These are phyloP conservation scores for Neopestalotiopsis clavispora DNA, from an alignment of 2,329 filamentous ascomycete genomes.

Conservation along the genomic window DNA sequence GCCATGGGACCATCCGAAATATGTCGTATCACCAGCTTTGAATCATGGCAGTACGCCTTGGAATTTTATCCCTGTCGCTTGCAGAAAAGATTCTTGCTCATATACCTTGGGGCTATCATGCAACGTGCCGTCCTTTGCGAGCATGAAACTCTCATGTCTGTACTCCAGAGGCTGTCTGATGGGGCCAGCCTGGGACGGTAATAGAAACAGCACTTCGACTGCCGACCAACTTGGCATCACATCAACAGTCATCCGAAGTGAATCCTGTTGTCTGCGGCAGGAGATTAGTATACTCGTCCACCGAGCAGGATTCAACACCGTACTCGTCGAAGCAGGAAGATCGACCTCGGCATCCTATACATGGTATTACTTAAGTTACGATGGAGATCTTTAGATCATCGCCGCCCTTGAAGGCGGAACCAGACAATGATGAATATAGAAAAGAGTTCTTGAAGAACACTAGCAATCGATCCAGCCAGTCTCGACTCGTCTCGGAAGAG, in stretches of 20 bases:
- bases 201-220: neutral
- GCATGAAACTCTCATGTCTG: neutral
- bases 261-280: neutral
- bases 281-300: neutral
- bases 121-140: neutral
- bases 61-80: neutral
- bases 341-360: neutral
- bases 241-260: neutral
- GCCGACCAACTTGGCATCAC: neutral
- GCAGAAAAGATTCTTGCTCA: neutral
- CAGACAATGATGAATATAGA: neutral
- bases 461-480: neutral
- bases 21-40: neutral
- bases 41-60: neutral
- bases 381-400: neutral
- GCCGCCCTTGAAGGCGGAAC: neutral
- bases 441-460: neutral
- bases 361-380: conserved; percentile 6
- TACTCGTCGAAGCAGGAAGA: neutral
- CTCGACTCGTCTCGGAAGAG: neutral
- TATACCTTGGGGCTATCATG: neutral
- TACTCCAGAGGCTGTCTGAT: neutral
- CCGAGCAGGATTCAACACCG: neutral
- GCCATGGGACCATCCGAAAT: neutral
- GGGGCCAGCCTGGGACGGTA: neutral